phyloP scores from a whole-genome alignment of 441 rosid species.

The Jatropha podagrica region DNA sequence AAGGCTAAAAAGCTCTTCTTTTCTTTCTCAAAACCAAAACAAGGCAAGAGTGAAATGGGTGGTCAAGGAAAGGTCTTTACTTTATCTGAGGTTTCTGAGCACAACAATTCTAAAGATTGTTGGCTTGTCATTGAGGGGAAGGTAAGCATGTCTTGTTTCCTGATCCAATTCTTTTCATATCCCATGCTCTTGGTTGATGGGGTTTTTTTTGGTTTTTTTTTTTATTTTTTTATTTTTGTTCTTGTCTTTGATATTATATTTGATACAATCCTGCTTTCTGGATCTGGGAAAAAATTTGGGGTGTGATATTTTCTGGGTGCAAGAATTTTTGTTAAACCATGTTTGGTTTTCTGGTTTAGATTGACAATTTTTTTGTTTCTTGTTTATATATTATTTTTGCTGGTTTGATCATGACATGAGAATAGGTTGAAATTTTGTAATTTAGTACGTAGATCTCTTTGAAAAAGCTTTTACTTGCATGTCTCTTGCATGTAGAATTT shows the following conservation, averaged over 20 bases:
- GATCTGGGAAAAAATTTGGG: background rate
- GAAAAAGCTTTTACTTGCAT: background rate
- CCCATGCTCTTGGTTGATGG: slow-evolving; percentile 9
- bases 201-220: too few species aligned
- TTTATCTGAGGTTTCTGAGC: slow-evolving; percentile 70
- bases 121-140: slow-evolving; percentile 87
- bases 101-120: slow-evolving; percentile 62
- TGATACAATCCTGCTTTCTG: background rate
- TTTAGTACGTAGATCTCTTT: background rate
- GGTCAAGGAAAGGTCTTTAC: slow-evolving; percentile 56
- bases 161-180: background rate
- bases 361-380: background rate
- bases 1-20: background rate
- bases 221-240: background rate
- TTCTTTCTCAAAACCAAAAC: background rate
- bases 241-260: background rate
- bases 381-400: background rate
- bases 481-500: background rate
- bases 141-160: slow-evolving; percentile 39
- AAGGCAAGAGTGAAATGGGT: slow-evolving; percentile 40
- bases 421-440: background rate
- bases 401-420: background rate
- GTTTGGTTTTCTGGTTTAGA: background rate
- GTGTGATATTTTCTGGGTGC: background rate
- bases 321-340: background rate